Evolutionary conservation across 2,329 filamentous ascomycete species (phyloP).

Genomic region (Venturia nashicola): DNA sequence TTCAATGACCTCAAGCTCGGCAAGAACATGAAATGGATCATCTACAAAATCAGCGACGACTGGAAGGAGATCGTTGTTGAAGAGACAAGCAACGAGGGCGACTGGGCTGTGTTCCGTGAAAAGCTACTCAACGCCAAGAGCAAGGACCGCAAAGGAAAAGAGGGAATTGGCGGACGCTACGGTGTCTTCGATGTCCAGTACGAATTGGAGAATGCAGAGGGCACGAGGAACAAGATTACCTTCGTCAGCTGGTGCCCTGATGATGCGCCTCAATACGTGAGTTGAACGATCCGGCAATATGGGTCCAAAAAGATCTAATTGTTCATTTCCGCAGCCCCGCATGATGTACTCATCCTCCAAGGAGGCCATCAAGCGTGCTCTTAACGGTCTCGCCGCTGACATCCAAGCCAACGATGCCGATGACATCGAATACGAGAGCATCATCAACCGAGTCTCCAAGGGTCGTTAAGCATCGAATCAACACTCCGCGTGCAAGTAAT

Average conservation of each 20-base stretch:
- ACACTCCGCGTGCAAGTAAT: background rate
- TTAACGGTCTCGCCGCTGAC: constrained; percentile 63
- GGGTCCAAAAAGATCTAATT: background rate
- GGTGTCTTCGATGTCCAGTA: constrained; percentile 81
- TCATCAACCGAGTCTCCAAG: constrained; percentile 44
- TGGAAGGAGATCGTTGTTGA: constrained; percentile 74
- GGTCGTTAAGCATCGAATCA: constrained; percentile 28
- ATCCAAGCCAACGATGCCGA: constrained; percentile 75
- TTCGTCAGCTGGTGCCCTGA: constrained; percentile 74
- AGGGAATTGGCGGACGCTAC: constrained; percentile 57
- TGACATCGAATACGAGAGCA: constrained; percentile 66
- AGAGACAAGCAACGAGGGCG: constrained; percentile 51
- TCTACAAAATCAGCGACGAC: constrained; percentile 79
- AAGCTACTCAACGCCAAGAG: constrained; percentile 62
- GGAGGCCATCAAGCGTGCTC: constrained; percentile 68
- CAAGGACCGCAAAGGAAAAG: constrained; percentile 52
- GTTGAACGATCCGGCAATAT: constrained; percentile 19
- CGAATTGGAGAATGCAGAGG: constrained; percentile 58
- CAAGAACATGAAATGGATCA: constrained; percentile 70
- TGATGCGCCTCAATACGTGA: constrained; percentile 66
- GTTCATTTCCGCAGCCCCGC: constrained; percentile 50
- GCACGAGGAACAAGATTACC: constrained; percentile 44
- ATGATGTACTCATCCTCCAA: constrained; percentile 88
- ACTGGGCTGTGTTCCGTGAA: constrained; percentile 64
- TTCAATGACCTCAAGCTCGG: constrained; percentile 77